Base-by-base conservation (phyloP, 2,329 filamentous ascomycete genomes). In the Helotiales sp. region DNA sequence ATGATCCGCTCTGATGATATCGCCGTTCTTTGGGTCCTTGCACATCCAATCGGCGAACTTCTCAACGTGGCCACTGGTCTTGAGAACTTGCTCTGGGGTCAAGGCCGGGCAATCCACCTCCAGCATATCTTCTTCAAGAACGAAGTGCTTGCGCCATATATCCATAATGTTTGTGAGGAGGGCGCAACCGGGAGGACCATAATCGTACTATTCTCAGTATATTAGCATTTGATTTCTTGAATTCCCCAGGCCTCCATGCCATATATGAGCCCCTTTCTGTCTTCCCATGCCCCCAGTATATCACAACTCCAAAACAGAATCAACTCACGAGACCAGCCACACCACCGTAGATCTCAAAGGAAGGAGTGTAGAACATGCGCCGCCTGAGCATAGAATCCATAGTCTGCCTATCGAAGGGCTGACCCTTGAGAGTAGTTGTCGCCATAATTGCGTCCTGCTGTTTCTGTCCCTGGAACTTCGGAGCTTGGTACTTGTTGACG, bases 11-110 rank as follows among this genome's bases (percentile, higher is more conserved):
- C 96, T 89, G 79, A 99, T 89, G 77, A 97, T 97, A 80, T 99
- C 96, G 78, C 96, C 96, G 76, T 91, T 97, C 86, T 97, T 96
- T 70, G 95, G 93, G 80, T 99, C 96, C 82, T 97, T 97, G 89
- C 93, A 97, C 94, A 98, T 97, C 93, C 92, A 98, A 80, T 98
- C 95, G 15, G 75, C 76, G 65, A 98, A 98, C 81, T 97, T 97
- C 80, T 97, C 95, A 72, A 98, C 96, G 82, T 99, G 96, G 71
- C 96, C 96, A 79, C 89, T 92, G 63, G 95, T 97, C 86, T 98
- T 97, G 77, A 99, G 87, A 43, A 99, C 93, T 57, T 96, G 92
- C 76, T 96, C 89, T 37, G 96, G 96, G 47, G 96, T 99, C 77
- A 99, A 82, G 82, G 95, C 96, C 45, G 92, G 96, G 83, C 93